Evolutionary conservation across 2,329 filamentous ascomycete genomes (phyloP), one percentile per base, ranked within the genome.

Genomic region (Ophiocordyceps camponoti-saundersi): DNA sequence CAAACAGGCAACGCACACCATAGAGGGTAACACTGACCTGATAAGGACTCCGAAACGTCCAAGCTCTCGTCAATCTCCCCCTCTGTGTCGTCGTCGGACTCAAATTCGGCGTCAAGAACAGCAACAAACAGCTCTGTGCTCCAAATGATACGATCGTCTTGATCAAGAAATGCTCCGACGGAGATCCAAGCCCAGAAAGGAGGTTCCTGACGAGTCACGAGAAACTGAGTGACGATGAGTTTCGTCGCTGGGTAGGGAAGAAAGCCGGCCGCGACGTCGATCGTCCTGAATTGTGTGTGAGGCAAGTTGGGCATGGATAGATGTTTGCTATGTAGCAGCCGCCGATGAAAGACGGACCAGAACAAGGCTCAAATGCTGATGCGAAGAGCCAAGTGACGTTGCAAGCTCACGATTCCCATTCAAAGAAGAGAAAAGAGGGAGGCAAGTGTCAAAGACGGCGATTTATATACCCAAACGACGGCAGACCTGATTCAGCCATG

Each of bases 111-210:
- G 26, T 59, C 54, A 15, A 61, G 42, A 6, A 57, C 58, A 8
- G 58, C 61, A 22, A 65, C 48, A 26, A 73, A 66, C 20, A 71
- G 47, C 55, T 72, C 63, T 0, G 61, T 67, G 43, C 68, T 70
- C 68, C 69, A 74, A 39, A 74, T 48, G 4, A 63, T 55, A 32
- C 56, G 57, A 41, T 64, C 62, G 11, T 63, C 47, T 1, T 51
- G 47, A 58, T 74, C 68, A 56, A 69, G 71, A 46, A 72, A 74
- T 1, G 64, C 64, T 0, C 63, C 70, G 15, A 70, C 59, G 21
- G 71, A 59, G 44, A 73, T 60, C 63, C 64, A 71, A 16, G 65
- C 69, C 66, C 68, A 72, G 48, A 54, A 62, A 0, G 56, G 58
- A 3, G 57, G 53, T 22, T 59, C 55, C 2, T 54, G 56, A 16